phyloP scores from a whole-genome alignment of 805 yeast species.

The Wickerhamomyces sydowiorum region DNA sequence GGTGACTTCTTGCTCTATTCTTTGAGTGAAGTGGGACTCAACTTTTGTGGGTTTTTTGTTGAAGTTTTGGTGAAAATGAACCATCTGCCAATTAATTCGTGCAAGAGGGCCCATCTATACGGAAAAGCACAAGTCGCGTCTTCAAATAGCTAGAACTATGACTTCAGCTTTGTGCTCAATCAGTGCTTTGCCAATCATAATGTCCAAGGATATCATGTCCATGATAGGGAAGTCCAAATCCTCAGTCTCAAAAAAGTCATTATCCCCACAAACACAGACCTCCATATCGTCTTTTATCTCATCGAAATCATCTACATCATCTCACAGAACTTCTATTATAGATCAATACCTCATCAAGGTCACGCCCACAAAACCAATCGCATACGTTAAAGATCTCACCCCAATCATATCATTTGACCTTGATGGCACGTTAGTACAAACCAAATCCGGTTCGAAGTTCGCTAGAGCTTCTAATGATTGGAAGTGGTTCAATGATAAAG shows the following conservation, averaged over 20 bases:
- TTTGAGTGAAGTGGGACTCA: too few species aligned
- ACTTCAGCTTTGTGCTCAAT: too few species aligned
- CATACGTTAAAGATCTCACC: constrained; percentile 6
- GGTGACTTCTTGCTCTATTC: too few species aligned
- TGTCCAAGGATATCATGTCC: constrained; percentile 1
- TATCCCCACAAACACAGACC: not conserved
- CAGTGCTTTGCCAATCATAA: not conserved
- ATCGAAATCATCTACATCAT: not conserved
- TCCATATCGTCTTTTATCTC: not conserved
- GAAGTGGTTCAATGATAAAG: constrained; percentile 51
- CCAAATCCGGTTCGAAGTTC: constrained; percentile 59
- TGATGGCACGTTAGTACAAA: constrained; percentile 69
- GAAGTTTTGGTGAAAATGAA: too few species aligned
- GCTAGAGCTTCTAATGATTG: constrained; percentile 65
- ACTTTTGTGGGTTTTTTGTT: too few species aligned
- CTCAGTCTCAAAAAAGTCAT: not conserved
- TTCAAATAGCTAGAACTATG: too few species aligned
- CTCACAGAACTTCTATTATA: constrained; percentile 29
- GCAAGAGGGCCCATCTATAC: too few species aligned
- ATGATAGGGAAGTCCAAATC: constrained; percentile 1
- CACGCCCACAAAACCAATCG: constrained; percentile 24
- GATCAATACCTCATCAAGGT: constrained; percentile 38
- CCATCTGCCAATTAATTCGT: too few species aligned
- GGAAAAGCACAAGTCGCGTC: too few species aligned
- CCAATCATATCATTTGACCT: constrained; percentile 75